Evolutionary conservation across 2,329 filamentous ascomycete species (phyloP).

Genomic region (Pyrenophora tritici-repentis): DNA sequence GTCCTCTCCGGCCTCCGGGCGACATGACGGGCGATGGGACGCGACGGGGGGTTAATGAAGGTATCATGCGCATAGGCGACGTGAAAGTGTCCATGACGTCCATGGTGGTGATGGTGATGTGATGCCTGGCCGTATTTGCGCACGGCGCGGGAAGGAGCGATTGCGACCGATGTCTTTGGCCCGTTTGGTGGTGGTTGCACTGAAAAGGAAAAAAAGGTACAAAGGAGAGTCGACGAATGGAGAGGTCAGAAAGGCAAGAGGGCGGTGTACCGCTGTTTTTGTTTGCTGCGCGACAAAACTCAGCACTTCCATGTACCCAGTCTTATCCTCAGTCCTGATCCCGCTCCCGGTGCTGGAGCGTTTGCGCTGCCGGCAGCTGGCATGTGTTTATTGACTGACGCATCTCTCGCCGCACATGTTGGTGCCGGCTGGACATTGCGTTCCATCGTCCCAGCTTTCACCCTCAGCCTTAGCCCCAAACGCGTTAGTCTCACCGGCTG

Average conservation of each 20-base stretch:
- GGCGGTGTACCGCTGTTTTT: constrained; percentile 3
- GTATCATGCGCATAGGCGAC: constrained; percentile 38
- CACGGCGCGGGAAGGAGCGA: constrained; percentile 22
- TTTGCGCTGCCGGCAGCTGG: constrained; percentile 22
- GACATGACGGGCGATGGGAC: constrained; percentile 44
- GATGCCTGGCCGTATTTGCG: not conserved
- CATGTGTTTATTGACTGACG: constrained; percentile 16
- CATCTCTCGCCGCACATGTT: constrained; percentile 15
- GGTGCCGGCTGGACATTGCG: not conserved
- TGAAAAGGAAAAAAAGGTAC: constrained; percentile 11
- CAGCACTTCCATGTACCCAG: constrained; percentile 11
- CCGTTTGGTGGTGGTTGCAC: no score
- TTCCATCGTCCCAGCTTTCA: constrained; percentile 11
- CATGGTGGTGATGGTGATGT: constrained; percentile 8
- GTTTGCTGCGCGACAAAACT: constrained; percentile 15
- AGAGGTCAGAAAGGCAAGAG: not conserved
- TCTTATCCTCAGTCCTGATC: constrained; percentile 16
- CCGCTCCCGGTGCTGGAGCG: constrained; percentile 10
- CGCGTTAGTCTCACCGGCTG: constrained; percentile 3
- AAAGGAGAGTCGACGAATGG: constrained; percentile 4
- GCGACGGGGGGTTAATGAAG: constrained; percentile 39
- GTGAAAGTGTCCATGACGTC: constrained; percentile 35
- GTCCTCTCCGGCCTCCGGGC: constrained; percentile 35
- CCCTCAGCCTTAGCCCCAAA: constrained; percentile 14
- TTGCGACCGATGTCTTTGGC: constrained; percentile 17